phyloP scores from a whole-genome alignment of 768 basidiomycete species.

The Phylloporus arenicola region DNA sequence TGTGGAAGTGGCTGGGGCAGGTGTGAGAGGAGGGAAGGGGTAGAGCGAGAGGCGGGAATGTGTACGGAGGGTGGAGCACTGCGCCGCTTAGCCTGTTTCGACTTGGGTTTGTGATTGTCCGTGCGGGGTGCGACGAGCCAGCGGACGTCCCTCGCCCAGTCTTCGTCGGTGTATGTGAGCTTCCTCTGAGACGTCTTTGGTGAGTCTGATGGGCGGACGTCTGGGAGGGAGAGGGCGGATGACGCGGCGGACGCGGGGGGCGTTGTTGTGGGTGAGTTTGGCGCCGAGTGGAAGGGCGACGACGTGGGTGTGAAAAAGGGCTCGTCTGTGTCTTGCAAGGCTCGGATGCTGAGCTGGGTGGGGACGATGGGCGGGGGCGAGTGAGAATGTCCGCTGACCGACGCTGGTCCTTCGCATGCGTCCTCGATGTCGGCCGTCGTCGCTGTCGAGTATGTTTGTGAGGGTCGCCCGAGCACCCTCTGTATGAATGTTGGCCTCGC shows the following conservation, averaged over 20 bases:
- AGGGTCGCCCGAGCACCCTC: slow-evolving; percentile 56
- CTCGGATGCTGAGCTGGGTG: slow-evolving; percentile 14
- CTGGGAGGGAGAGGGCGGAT: slow-evolving; percentile 25
- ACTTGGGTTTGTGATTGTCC: slow-evolving; percentile 12
- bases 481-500: slow-evolving; percentile 55
- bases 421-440: slow-evolving; percentile 6
- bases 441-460: slow-evolving; percentile 49
- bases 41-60: slow-evolving; percentile 17
- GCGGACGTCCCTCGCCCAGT: slow-evolving; percentile 65
- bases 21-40: slow-evolving; percentile 18
- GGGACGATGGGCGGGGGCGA: not conserved
- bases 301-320: slow-evolving; percentile 47
- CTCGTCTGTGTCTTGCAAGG: slow-evolving; percentile 31
- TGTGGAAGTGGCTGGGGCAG: slow-evolving; percentile 10
- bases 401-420: slow-evolving; percentile 8
- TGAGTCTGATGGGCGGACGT: slow-evolving; percentile 33
- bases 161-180: slow-evolving; percentile 44
- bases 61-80: slow-evolving; percentile 13
- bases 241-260: slow-evolving; percentile 28
- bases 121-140: slow-evolving; percentile 47
- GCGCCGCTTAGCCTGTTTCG: slow-evolving; percentile 17
- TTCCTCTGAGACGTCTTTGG: slow-evolving; percentile 20
- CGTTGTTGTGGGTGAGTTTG: slow-evolving; percentile 19
- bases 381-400: slow-evolving; percentile 15
- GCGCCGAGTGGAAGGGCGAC: slow-evolving; percentile 14